Evolutionary conservation across 2,329 filamentous ascomycete species (phyloP), one percentile per base, ranked within the genome.

Genomic region (Calonectria leucothoes): DNA sequence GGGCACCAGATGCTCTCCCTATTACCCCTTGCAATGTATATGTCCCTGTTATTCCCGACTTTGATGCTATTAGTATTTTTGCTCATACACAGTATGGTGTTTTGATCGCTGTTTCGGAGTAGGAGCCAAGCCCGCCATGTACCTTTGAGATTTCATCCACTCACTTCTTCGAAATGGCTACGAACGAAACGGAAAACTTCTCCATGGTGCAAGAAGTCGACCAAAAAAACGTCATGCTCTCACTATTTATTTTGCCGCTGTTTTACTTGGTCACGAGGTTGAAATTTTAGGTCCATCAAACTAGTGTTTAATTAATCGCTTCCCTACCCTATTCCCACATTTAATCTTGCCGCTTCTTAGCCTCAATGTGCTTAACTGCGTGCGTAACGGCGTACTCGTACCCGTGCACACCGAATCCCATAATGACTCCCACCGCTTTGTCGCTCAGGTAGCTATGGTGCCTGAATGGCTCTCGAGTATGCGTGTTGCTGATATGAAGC

Each of bases 401-500:
- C 2, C 71, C 71, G 17, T 73, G 61, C 15, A 66, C 35, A 0
- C 71, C 71, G 20, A 70, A 73, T 35, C 71, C 71, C 71, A 73
- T 73, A 71, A 95, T 91, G 15, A 95, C 91, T 0, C 91, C 93
- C 15, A 89, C 88, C 0, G 93, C 93, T 85, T 94, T 95, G 82
- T 95, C 93, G 78, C 90, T 91, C 74, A 95, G 86, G 80, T 93
- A 95, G 76, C 92, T 94, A 76, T 93, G 91, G 76, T 91, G 89
- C 63, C 93, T 87, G 79, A 90, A 95, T 1, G 87, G 81, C 84
- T 95, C 94, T n/a, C 94, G 84, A 29, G 90, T 89, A 82, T 95
- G 93, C 6, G 94, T 89, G 82, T 95, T 95, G 73, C 87, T 92
- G 52, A 95, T 89, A 82, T 95, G 94, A 27, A 94, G 83, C 85